Percentiles rank a stretch among this genome's conserved stretches.
Conservation (phyloP, 106 monocot genomes). For the Allium cepa region DNA sequence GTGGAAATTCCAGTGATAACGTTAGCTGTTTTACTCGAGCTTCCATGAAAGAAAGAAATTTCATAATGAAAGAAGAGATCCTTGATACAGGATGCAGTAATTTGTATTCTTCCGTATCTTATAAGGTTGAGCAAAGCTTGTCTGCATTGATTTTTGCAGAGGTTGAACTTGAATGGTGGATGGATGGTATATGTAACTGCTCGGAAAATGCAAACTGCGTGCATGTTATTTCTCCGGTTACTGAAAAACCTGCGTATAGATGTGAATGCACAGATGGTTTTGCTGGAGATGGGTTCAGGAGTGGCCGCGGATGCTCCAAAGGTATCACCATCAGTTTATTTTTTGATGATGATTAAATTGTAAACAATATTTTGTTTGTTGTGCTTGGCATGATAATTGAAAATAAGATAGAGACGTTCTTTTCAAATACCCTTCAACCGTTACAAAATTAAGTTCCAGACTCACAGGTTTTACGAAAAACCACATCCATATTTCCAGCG, state of each 20-base stretch:
- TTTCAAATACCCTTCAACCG: background rate
- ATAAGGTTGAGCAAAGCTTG: background rate
- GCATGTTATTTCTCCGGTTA: background rate
- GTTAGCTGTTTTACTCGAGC: background rate
- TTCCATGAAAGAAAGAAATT: background rate
- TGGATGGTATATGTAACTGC: constrained; percentile 33
- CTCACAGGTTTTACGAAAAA: too few species aligned
- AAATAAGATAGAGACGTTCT: too few species aligned
- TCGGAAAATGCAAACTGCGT: constrained; percentile 26
- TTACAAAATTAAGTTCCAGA: background rate
- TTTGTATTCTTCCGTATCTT: background rate
- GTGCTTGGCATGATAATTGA: too few species aligned
- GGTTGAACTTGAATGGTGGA: constrained; percentile 27
- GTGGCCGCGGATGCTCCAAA: constrained; percentile 31
- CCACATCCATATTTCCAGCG: too few species aligned
- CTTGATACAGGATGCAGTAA: background rate
- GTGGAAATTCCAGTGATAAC: background rate
- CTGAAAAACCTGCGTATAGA: constrained; percentile 1
- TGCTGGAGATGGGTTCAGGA: constrained; percentile 33
- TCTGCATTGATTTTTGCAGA: background rate
- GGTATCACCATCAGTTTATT: constrained; percentile 8
- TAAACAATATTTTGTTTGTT: too few species aligned
- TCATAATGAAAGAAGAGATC: background rate
- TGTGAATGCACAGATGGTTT: constrained; percentile 28
- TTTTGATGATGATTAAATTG: too few species aligned